Percentiles rank a stretch among this genome's conserved stretches.
Evolutionary conservation across 768 basidiomycete genomes (phyloP).

Genomic region (Termitomyces heimii): DNA sequence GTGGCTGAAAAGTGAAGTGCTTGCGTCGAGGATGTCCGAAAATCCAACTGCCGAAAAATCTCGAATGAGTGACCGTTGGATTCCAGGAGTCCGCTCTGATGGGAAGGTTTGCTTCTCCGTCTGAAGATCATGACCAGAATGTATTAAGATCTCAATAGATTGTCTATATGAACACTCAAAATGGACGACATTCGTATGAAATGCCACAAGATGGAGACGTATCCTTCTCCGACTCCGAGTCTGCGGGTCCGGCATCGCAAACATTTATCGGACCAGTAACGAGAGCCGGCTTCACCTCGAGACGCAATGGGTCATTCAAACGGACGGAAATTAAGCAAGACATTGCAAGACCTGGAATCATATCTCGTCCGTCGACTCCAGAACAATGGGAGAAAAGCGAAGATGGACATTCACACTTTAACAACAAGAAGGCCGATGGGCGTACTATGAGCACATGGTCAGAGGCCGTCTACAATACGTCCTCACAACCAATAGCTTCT

Average conservation of each 20-base stretch:
- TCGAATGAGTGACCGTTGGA: constrained; percentile 79
- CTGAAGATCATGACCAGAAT: neutral
- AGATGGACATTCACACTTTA: constrained; percentile 77
- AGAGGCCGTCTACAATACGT: constrained; percentile 21
- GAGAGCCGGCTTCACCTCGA: constrained; percentile 44
- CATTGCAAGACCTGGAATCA: constrained; percentile 54
- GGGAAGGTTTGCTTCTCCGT: constrained; percentile 59
- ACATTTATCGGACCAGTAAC: constrained; percentile 48
- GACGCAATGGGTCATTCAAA: constrained; percentile 28
- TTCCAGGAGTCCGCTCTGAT: constrained; percentile 75
- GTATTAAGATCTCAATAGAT: constrained; percentile 45
- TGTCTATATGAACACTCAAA: constrained; percentile 89
- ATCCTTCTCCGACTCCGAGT: constrained; percentile 54
- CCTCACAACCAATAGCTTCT: constrained; percentile 12
- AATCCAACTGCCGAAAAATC: constrained; percentile 22
- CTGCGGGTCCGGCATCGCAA: constrained; percentile 51
- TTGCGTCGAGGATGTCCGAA: constrained; percentile 24
- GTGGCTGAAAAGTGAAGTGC: constrained; percentile 47
- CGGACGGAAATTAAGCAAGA: constrained; percentile 32
- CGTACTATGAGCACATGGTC: constrained; percentile 65
- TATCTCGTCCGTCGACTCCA: constrained; percentile 56
- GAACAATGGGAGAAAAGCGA: constrained; percentile 84
- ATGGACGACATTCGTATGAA: constrained; percentile 75
- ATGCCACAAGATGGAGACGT: constrained; percentile 71
- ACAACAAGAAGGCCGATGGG: constrained; percentile 66